These are phyloP conservation scores for Huntiella savannae DNA, from an alignment of 2,329 filamentous ascomycete genomes.

Conservation along the genomic window DNA sequence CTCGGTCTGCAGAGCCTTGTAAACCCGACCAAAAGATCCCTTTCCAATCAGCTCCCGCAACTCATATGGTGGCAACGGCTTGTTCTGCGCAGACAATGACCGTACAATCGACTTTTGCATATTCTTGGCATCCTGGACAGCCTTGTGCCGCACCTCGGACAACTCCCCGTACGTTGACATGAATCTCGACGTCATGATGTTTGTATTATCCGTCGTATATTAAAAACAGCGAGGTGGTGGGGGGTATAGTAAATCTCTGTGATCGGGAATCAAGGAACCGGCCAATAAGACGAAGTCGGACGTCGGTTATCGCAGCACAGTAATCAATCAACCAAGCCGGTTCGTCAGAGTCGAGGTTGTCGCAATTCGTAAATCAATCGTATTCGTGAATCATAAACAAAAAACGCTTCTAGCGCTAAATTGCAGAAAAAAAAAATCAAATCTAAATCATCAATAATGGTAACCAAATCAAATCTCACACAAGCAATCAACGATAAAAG, in stretches of 20 bases:
- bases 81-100: slow-evolving; percentile 34
- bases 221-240: not conserved
- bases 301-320: too few relatives aligned
- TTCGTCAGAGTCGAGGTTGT: too few relatives aligned
- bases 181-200: slow-evolving; percentile 7
- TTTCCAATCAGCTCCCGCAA: slow-evolving; percentile 48
- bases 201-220: not conserved
- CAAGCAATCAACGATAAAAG: too few relatives aligned
- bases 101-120: slow-evolving; percentile 41
- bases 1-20: slow-evolving; percentile 29
- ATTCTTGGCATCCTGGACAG: slow-evolving; percentile 43
- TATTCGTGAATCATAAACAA: too few relatives aligned
- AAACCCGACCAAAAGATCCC: slow-evolving; percentile 46
- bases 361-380: too few relatives aligned
- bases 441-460: too few relatives aligned
- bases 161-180: slow-evolving; percentile 9
- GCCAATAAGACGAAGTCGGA: too few relatives aligned
- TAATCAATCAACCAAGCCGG: too few relatives aligned
- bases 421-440: too few relatives aligned
- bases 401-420: too few relatives aligned
- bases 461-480: too few relatives aligned
- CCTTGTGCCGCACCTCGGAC: slow-evolving; percentile 15
- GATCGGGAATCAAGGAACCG: not conserved
- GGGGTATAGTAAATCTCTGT: not conserved
- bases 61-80: slow-evolving; percentile 36